Conservation (phyloP, 179 eudicot species). For the Gypsophila paniculata region DNA sequence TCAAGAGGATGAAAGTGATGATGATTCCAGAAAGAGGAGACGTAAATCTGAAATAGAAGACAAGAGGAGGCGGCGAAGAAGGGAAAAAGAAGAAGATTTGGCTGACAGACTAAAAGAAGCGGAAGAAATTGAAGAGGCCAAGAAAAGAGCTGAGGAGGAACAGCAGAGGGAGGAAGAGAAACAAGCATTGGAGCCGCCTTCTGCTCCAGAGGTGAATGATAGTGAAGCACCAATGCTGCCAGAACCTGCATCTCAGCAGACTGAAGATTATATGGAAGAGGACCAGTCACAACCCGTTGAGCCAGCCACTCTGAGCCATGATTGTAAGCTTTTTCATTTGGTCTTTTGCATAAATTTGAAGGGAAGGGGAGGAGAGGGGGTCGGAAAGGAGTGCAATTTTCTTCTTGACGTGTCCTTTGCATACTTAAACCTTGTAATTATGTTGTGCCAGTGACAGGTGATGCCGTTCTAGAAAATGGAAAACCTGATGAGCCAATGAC, state of each 20-base stretch:
- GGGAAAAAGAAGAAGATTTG: slow-evolving; percentile 90
- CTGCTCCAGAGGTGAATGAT: slow-evolving; percentile 46
- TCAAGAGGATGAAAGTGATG: slow-evolving; percentile 83
- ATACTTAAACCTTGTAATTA: not conserved
- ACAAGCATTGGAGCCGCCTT: slow-evolving; percentile 32
- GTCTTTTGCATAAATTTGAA: not conserved
- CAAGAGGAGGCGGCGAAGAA: slow-evolving; percentile 54
- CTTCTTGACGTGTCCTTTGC: not conserved
- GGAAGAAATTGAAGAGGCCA: slow-evolving; percentile 76
- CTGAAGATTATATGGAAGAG: slow-evolving; percentile 41
- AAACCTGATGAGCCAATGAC: slow-evolving; percentile 43
- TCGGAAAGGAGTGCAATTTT: not conserved
- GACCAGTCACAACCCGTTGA: slow-evolving; percentile 43
- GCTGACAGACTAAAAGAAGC: slow-evolving; percentile 75
- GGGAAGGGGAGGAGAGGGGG: not conserved
- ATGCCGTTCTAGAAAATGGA: slow-evolving; percentile 56
- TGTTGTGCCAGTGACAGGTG: slow-evolving; percentile 38
- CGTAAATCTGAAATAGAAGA: slow-evolving; percentile 80
- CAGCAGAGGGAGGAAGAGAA: slow-evolving; percentile 49
- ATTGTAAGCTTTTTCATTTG: slow-evolving; percentile 29
- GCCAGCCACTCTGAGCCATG: slow-evolving; percentile 30
- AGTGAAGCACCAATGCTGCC: slow-evolving; percentile 33
- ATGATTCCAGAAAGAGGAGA: slow-evolving; percentile 75
- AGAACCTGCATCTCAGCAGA: slow-evolving; percentile 34
- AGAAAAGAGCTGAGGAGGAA: slow-evolving; percentile 67